These are phyloP conservation scores for Agaricus blazei DNA, from an alignment of 768 basidiomycete genomes.

Conservation along the genomic window DNA sequence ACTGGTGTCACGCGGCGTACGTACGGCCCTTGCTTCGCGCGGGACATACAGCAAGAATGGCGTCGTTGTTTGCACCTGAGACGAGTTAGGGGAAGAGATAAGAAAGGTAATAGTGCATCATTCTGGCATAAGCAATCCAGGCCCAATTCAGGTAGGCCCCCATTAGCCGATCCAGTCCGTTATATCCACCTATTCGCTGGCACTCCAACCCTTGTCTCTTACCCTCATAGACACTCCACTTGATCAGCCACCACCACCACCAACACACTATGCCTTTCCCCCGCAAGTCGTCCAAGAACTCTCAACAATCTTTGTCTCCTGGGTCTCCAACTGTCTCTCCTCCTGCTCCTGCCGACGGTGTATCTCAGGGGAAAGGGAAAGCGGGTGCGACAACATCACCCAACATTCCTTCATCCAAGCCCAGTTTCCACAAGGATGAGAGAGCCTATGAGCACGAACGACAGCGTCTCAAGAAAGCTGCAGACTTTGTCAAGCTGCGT, in stretches of 20 bases:
- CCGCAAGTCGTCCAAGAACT: conserved; percentile 3
- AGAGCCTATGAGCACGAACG: conserved; percentile 14
- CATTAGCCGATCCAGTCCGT: conserved; percentile 4
- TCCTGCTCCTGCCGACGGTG: neutral
- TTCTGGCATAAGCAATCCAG: too few relatives aligned
- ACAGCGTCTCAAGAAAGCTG: conserved; percentile 13
- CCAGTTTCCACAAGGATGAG: conserved; percentile 5
- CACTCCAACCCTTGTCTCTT: conserved; percentile 1
- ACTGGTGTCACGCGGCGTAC: neutral
- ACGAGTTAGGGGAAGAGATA: conserved; percentile 7
- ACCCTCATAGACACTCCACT: neutral
- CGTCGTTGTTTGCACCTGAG: conserved; percentile 3
- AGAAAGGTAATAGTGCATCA: conserved; percentile 1
- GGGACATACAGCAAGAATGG: neutral
- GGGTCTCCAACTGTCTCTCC: neutral
- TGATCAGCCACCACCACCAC: neutral
- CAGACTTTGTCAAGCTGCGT: conserved; percentile 13
- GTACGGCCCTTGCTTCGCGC: neutral
- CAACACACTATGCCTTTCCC: conserved; percentile 6
- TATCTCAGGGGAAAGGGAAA: neutral
- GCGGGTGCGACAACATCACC: neutral
- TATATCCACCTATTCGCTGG: conserved; percentile 10
- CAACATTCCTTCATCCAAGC: neutral
- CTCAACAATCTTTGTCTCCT: neutral
- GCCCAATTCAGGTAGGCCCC: conserved; percentile 1